These are phyloP conservation scores for Neoboletus subvelutipes DNA, from an alignment of 768 basidiomycete genomes.

Conservation along the genomic window DNA sequence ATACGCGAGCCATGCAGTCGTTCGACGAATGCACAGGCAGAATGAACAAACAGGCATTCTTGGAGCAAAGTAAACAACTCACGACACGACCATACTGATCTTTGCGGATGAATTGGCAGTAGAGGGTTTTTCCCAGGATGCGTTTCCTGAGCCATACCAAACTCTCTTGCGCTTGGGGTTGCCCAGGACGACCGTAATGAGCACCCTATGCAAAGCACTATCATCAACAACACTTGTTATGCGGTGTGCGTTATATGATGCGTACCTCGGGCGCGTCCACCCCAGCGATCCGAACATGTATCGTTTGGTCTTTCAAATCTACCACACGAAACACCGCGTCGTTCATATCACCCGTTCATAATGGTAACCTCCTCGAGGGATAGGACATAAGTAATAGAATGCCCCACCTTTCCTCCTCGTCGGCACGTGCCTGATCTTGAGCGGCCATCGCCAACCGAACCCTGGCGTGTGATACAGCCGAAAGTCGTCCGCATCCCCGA, in stretches of 20 bases:
- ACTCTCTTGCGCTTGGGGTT: conserved; percentile 74
- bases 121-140: conserved; percentile 58
- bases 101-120: conserved; percentile 67
- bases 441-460: conserved; percentile 70
- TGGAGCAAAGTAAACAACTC: conserved; percentile 26
- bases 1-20: not conserved
- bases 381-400: not conserved
- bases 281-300: conserved; percentile 86
- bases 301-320: conserved; percentile 79
- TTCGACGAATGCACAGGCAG: not conserved
- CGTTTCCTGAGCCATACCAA: conserved; percentile 64
- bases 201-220: conserved; percentile 46
- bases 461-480: conserved; percentile 80
- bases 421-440: conserved; percentile 70
- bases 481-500: conserved; percentile 88
- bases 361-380: not conserved
- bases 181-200: conserved; percentile 81
- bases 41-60: not conserved
- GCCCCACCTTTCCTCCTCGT: conserved; percentile 50
- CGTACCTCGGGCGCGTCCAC: conserved; percentile 90
- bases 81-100: conserved; percentile 89
- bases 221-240: not conserved
- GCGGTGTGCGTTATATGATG: not conserved
- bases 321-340: not conserved
- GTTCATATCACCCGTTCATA: not conserved